phyloP scores from a whole-genome alignment of 768 basidiomycete species.

The Tephrocybe rancida region DNA sequence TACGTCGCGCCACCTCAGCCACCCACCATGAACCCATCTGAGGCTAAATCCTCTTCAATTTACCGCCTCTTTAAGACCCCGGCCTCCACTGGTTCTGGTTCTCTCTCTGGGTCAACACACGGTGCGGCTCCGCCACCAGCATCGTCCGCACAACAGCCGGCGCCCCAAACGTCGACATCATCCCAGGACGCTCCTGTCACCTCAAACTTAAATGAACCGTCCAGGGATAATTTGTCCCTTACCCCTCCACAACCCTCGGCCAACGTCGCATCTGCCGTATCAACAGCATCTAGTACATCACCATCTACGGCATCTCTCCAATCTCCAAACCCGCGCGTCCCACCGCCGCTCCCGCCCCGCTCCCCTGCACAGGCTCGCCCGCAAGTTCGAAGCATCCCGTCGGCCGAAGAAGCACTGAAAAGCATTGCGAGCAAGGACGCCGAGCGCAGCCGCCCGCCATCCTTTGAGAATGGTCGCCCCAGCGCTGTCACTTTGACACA shows the following conservation, averaged over 20 bases:
- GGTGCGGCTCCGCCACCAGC: background rate
- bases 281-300: background rate
- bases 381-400: slow-evolving; percentile 23
- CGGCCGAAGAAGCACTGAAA: slow-evolving; percentile 58
- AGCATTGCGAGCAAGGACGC: slow-evolving; percentile 51
- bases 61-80: slow-evolving; percentile 78
- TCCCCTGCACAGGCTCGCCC: slow-evolving; percentile 25
- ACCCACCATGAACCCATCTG: slow-evolving; percentile 29
- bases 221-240: slow-evolving; percentile 2
- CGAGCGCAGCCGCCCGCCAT: slow-evolving; percentile 27
- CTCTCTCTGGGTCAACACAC: slow-evolving; percentile 12
- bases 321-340: no score
- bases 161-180: slow-evolving; percentile 4
- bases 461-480: slow-evolving; percentile 8
- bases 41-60: slow-evolving; percentile 54
- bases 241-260: background rate
- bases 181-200: slow-evolving; percentile 12
- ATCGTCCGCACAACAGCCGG: slow-evolving; percentile 8
- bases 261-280: background rate
- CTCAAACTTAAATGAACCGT: background rate
- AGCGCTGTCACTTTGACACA: background rate
- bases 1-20: slow-evolving; percentile 55
- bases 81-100: slow-evolving; percentile 11
- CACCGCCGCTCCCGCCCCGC: slow-evolving; percentile 55
- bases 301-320: slow-evolving; percentile 30